phyloP scores from a whole-genome alignment of 345 rosid genomes.

The Gossypium sturtianum region DNA sequence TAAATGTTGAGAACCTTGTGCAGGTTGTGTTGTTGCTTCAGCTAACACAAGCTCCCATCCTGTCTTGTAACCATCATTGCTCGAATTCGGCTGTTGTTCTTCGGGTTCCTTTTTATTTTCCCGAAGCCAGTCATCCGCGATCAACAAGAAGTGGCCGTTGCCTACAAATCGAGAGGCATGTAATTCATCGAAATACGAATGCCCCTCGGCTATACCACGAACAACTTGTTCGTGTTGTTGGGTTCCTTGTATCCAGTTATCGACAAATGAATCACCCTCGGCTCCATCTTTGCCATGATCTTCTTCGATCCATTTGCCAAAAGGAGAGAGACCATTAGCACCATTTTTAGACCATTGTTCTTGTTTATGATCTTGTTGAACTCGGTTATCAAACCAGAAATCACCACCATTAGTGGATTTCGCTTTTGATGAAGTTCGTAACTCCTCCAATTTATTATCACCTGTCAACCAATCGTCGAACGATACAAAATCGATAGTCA shows the following conservation, averaged over 20 bases:
- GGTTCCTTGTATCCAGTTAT: background rate
- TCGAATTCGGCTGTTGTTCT: background rate
- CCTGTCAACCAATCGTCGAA: constrained; percentile 34
- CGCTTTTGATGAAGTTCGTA: constrained; percentile 6
- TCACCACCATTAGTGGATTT: constrained; percentile 18
- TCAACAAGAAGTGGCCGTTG: too few species aligned
- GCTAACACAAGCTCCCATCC: constrained; percentile 54
- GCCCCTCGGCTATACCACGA: background rate
- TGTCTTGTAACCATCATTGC: constrained; percentile 14
- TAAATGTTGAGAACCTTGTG: constrained; percentile 14
- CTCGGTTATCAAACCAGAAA: constrained; percentile 28
- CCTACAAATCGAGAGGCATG: too few species aligned
- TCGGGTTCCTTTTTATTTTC: background rate
- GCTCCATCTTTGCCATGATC: background rate
- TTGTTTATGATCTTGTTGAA: background rate
- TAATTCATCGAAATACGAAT: background rate
- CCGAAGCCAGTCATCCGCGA: background rate
- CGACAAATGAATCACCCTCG: background rate
- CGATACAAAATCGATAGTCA: constrained; percentile 26
- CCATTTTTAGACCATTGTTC: background rate
- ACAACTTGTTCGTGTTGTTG: background rate
- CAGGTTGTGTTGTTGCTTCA: constrained; percentile 26
- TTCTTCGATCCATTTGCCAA: background rate
- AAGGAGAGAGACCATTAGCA: background rate
- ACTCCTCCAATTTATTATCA: background rate